Percentiles rank a stretch among this genome's conserved stretches.
Conservation (phyloP, 169 alveolate species). For the Plasmodium knowlesi region DNA sequence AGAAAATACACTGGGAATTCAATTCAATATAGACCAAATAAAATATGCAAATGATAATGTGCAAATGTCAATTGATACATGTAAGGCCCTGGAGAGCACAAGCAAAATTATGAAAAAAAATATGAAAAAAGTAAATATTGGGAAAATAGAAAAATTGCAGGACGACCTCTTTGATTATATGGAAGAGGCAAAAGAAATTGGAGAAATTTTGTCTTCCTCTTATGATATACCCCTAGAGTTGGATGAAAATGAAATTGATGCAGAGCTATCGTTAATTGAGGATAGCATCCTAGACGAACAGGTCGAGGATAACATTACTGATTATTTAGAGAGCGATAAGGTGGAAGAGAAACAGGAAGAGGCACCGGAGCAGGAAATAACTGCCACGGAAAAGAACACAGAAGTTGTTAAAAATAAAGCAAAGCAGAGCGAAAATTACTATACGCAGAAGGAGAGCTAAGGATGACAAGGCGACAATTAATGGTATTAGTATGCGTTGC, state of each 20-base stretch:
- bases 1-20: slow-evolving; percentile 73
- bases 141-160: slow-evolving; percentile 72
- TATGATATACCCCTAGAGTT: slow-evolving; percentile 58
- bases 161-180: slow-evolving; percentile 70
- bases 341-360: slow-evolving; percentile 14
- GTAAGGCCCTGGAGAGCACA: slow-evolving; percentile 49
- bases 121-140: slow-evolving; percentile 71
- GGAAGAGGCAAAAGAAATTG: slow-evolving; percentile 73
- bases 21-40: slow-evolving; percentile 73
- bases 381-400: slow-evolving; percentile 1
- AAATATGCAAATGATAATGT: slow-evolving; percentile 74
- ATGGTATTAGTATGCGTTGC: neutral
- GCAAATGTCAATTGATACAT: slow-evolving; percentile 71
- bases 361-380: neutral
- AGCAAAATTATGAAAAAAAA: slow-evolving; percentile 70
- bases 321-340: slow-evolving; percentile 33
- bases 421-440: slow-evolving; percentile 9
- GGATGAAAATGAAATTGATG: slow-evolving; percentile 73
- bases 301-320: slow-evolving; percentile 44
- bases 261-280: slow-evolving; percentile 69
- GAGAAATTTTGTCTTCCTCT: slow-evolving; percentile 46
- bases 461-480: neutral
- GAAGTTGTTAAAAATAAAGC: neutral
- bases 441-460: slow-evolving; percentile 48
- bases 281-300: slow-evolving; percentile 72